A percentile compares a stretch with the other conserved stretches of the same genome.
Evolutionary conservation across 2,329 filamentous ascomycete species (phyloP).

Genomic region (Sclerotiophoma versabilis): DNA sequence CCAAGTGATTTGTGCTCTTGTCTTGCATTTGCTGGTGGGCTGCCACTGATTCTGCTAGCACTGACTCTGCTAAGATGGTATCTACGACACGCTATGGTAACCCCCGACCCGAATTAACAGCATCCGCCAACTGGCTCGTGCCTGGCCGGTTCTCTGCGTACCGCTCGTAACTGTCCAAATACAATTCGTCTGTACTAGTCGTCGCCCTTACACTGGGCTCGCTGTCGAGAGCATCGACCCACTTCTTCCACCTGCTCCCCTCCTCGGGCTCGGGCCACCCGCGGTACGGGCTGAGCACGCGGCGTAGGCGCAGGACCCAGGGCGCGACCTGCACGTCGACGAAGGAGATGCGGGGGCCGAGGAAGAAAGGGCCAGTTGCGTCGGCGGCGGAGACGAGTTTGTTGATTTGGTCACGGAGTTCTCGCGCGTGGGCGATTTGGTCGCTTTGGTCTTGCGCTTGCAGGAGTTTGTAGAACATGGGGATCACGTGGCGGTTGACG

Average conservation of each 20-base stretch:
- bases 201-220: conserved; percentile 71
- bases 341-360: conserved; percentile 63
- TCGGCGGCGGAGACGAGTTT: conserved; percentile 66
- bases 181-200: conserved; percentile 70
- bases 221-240: conserved; percentile 73
- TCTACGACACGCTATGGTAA: too few species aligned
- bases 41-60: too few species aligned
- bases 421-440: conserved; percentile 65
- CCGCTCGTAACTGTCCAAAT: conserved; percentile 71
- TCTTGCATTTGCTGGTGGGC: too few species aligned
- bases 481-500: conserved; percentile 78
- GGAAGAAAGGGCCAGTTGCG: conserved; percentile 72
- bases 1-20: too few species aligned
- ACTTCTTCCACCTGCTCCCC: conserved; percentile 70
- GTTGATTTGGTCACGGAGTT: conserved; percentile 70
- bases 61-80: too few species aligned
- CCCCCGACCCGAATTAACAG: conserved; percentile 64
- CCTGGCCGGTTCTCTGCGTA: conserved; percentile 68
- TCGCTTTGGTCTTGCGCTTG: conserved; percentile 67
- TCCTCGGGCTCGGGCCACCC: conserved; percentile 70
- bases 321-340: conserved; percentile 80
- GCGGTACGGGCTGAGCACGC: conserved; percentile 69
- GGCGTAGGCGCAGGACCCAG: conserved; percentile 73
- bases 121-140: conserved; percentile 65
- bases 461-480: conserved; percentile 76